phyloP scores from a whole-genome alignment of 2,329 filamentous ascomycete species.

The Blumeria hordei region DNA sequence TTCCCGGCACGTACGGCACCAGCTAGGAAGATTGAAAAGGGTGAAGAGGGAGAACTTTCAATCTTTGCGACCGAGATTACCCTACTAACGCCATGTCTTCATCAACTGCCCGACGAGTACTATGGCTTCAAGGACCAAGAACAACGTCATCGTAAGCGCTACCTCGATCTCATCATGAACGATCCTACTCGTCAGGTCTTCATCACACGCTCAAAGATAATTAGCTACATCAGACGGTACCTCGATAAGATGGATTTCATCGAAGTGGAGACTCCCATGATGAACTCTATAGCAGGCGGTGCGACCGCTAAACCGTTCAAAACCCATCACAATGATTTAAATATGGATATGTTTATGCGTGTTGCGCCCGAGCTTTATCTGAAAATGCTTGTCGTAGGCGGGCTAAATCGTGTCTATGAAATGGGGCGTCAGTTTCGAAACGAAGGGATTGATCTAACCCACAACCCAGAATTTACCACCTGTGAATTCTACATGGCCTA shows the following conservation, averaged over 20 bases:
- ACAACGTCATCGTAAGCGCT: conserved; percentile 75
- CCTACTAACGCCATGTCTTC: conserved; percentile 73
- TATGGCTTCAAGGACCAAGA: conserved; percentile 93
- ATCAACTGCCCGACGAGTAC: conserved; percentile 71
- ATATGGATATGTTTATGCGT: conserved; percentile 88
- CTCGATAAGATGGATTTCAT: conserved; percentile 74
- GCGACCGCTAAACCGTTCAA: conserved; percentile 88
- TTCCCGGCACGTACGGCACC: conserved; percentile 70
- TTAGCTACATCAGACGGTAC: conserved; percentile 66
- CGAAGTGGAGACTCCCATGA: conserved; percentile 92
- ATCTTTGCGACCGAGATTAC: conserved; percentile 76
- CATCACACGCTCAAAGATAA: conserved; percentile 65
- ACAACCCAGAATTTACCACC: conserved; percentile 96
- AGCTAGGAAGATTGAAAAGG: conserved; percentile 58
- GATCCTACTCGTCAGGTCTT: conserved; percentile 64
- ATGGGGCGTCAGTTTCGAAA: conserved; percentile 91
- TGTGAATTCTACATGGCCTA: conserved; percentile 96
- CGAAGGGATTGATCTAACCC: conserved; percentile 72
- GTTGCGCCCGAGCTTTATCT: conserved; percentile 89
- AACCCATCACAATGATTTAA: conserved; percentile 86
- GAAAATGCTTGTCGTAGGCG: conserved; percentile 87
- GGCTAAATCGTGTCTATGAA: conserved; percentile 85
- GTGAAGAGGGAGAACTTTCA: conserved; percentile 73
- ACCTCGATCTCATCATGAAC: conserved; percentile 90
- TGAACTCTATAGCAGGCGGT: conserved; percentile 86